phyloP scores from a whole-genome alignment of 306 rosid species.

The Cicer bijugum region DNA sequence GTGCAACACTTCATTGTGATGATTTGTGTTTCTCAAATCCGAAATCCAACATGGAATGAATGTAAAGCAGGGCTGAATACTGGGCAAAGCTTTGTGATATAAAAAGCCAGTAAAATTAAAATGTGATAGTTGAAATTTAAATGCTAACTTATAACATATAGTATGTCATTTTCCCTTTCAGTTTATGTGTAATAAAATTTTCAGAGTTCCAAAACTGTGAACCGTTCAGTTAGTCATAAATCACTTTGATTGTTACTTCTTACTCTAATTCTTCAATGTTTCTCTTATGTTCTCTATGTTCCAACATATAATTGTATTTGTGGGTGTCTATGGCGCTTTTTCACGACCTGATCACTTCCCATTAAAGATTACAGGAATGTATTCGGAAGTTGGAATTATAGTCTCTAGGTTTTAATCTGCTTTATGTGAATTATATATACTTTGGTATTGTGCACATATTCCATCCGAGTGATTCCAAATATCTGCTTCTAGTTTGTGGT shows the following conservation, averaged over 20 bases:
- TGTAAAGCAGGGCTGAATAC: background rate
- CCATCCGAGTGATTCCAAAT: background rate
- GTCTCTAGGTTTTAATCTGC: conserved; percentile 7
- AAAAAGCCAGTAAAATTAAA: background rate
- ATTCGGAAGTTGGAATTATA: conserved; percentile 3
- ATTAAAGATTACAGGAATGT: background rate
- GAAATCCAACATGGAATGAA: background rate
- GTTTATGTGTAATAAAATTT: no score
- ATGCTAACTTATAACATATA: background rate
- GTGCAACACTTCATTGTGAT: conserved; percentile 1
- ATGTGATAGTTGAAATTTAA: background rate
- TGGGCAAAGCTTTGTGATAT: conserved; percentile 4
- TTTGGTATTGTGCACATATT: conserved; percentile 10
- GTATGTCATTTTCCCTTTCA: no score
- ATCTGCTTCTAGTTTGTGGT: conserved; percentile 10
- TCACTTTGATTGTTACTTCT: no score
- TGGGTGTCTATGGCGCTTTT: background rate
- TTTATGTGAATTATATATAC: conserved; percentile 16
- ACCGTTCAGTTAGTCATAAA: no score
- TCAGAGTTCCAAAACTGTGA: no score
- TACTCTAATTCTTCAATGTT: no score
- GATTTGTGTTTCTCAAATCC: background rate
- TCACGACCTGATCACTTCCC: background rate
- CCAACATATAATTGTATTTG: background rate
- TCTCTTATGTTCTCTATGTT: no score